Evolutionary conservation across 768 basidiomycete species (phyloP).

Genomic region (Suillus placidus): DNA sequence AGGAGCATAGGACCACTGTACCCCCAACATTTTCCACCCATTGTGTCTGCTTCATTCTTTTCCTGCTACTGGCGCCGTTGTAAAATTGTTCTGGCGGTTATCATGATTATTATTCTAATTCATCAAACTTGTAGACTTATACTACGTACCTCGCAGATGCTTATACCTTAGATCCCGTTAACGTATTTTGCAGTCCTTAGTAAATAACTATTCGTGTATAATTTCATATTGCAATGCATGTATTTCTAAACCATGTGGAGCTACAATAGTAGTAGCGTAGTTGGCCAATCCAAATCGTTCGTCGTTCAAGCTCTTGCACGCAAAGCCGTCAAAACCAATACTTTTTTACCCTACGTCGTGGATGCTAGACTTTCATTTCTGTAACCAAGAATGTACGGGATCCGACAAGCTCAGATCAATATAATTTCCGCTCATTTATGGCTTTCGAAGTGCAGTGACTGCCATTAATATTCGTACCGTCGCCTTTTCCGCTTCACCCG

Average conservation of each 20-base stretch:
- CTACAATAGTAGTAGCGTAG: neutral
- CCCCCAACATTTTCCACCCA: neutral
- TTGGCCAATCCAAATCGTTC: neutral
- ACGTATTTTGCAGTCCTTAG: neutral
- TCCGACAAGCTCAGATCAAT: too few relatives aligned
- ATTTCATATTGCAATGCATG: neutral
- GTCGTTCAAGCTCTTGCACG: neutral
- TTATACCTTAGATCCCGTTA: neutral
- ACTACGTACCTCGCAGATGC: neutral
- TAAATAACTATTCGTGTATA: neutral
- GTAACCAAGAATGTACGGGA: neutral
- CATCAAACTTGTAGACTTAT: neutral
- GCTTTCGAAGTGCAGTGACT: too few relatives aligned
- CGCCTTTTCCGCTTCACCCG: neutral
- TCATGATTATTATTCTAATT: neutral
- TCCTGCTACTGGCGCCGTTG: neutral
- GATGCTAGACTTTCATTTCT: neutral
- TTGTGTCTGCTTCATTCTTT: slow-evolving; percentile 8
- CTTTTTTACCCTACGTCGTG: neutral
- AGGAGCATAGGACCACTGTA: neutral
- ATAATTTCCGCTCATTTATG: too few relatives aligned
- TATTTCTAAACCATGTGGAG: neutral
- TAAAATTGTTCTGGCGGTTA: neutral
- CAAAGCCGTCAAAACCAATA: neutral
- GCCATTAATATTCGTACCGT: neutral